Base-by-base conservation (phyloP, 345 rosid genomes). In the Boechera stricta region DNA sequence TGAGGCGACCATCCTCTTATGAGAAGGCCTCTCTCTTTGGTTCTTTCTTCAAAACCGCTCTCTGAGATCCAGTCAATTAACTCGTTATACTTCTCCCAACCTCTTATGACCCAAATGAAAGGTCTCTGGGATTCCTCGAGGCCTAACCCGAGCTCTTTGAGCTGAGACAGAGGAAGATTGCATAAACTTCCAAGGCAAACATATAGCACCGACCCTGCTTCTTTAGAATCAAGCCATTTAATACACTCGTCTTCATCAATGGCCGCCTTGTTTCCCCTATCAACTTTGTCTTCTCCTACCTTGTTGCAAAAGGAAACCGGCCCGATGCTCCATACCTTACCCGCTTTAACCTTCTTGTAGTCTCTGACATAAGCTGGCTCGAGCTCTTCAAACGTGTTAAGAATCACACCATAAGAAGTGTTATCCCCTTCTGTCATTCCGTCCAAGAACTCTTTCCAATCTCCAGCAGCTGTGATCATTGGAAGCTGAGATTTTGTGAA, bases 91-190 rank as follows among this genome's bases (percentile, higher is more conserved):
- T 60, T 68, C 15, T 74, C 81, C 9, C 74, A 84, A 4, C 77
- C 69, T 77, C 83, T 87, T 2, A 82, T 74, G 3, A 83, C 89
- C 95, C 89, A 90, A 8, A 90, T 69, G 56, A 90, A 88, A 36
- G 61, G 69, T 62, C 39, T 60, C 38, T 36, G 0, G 1, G 76
- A 72, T 72, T 72, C 69, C 51, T 72, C 69, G 0, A 72, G 69
- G 44, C 77, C 77, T 64, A 73, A 5, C 1, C 77, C 77, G 2
- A 73, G 55, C 64, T 73, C 77, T 32, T 41, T 73, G 15, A 73
- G 77, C 7, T 73, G 77, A 64, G 52, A 0, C 26, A 73, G 15
- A 38, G 77, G 64, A 73, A 73, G 77, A 32, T 29, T 73, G 7
- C 77, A 73, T 6, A 73, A 53, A 52, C 77, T 73, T 49, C 76